Conservation (phyloP, 169 alveolate species). For the Plasmodium knowlesi region DNA sequence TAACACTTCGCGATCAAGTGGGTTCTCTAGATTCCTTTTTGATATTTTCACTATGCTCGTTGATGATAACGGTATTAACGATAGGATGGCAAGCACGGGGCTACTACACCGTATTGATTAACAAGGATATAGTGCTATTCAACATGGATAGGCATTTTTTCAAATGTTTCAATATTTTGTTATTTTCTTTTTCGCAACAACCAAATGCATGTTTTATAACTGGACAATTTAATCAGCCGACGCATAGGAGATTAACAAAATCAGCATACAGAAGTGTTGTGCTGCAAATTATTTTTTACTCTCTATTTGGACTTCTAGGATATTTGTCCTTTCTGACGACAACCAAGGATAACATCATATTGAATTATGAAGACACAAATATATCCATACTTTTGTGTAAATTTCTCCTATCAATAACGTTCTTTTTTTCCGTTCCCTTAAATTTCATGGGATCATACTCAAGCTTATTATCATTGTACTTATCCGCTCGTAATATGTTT, state of each 20-base stretch:
- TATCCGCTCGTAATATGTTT: constrained; percentile 1
- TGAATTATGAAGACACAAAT: constrained; percentile 66
- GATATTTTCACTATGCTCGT: constrained; percentile 46
- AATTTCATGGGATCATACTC: constrained; percentile 71
- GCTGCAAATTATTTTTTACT: constrained; percentile 56
- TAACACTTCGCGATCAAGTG: constrained; percentile 48
- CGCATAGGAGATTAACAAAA: constrained; percentile 62
- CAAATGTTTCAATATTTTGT: constrained; percentile 54
- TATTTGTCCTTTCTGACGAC: constrained; percentile 61
- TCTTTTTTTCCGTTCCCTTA: constrained; percentile 64
- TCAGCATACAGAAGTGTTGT: constrained; percentile 66
- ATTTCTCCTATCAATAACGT: constrained; percentile 54
- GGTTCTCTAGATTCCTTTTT: constrained; percentile 30
- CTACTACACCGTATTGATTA: constrained; percentile 16
- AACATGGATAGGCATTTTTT: constrained; percentile 30
- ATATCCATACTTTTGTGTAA: constrained; percentile 54
- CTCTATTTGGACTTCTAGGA: constrained; percentile 49
- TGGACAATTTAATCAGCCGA: constrained; percentile 73
- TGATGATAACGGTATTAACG: constrained; percentile 36
- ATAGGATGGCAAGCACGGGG: constrained; percentile 21
- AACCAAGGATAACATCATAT: constrained; percentile 49
- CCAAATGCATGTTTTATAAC: constrained; percentile 73
- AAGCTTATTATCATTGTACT: constrained; percentile 29
- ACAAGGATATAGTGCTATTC: constrained; percentile 23
- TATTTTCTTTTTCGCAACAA: constrained; percentile 69